A percentile compares a stretch with the other conserved stretches of the same genome.
Evolutionary conservation across 1,284 basidiomycete species (phyloP).

Genomic region (Ceratobasidium sp.): DNA sequence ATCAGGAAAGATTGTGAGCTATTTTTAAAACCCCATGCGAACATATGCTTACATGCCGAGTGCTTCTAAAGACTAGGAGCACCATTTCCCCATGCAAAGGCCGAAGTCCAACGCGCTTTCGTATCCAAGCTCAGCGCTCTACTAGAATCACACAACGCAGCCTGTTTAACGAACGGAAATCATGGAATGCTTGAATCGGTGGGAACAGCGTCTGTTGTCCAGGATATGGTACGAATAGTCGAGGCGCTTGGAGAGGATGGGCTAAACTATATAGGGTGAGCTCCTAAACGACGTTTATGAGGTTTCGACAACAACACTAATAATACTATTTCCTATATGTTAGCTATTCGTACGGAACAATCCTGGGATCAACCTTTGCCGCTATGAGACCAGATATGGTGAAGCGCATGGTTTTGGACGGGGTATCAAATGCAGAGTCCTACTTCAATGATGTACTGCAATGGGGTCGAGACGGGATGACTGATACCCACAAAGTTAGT

Average conservation of each 20-base stretch:
- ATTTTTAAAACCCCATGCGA: background rate
- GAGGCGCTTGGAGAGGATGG: constrained; percentile 46
- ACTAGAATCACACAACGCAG: background rate
- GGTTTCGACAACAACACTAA: too few species aligned
- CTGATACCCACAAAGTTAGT: constrained; percentile 45
- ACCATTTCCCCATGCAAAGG: background rate
- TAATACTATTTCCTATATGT: too few species aligned
- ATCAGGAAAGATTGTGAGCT: background rate
- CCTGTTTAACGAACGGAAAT: constrained; percentile 44
- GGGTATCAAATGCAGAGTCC: constrained; percentile 43
- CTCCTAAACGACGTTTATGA: too few species aligned
- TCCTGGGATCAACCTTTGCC: constrained; percentile 50
- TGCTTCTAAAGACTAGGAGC: background rate
- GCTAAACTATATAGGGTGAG: background rate
- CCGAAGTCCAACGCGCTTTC: background rate
- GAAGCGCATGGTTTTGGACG: constrained; percentile 49
- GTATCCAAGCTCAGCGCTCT: background rate
- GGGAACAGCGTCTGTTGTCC: constrained; percentile 46
- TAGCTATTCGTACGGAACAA: constrained; percentile 47
- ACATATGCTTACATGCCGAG: background rate
- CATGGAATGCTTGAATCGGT: constrained; percentile 40
- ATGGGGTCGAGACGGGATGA: constrained; percentile 46
- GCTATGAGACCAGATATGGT: constrained; percentile 51
- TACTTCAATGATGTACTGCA: constrained; percentile 46
- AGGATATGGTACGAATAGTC: constrained; percentile 47